Evolutionary conservation across 768 basidiomycete species (phyloP), one percentile per base, ranked within the genome.

Genomic region (Auricularia sp.): DNA sequence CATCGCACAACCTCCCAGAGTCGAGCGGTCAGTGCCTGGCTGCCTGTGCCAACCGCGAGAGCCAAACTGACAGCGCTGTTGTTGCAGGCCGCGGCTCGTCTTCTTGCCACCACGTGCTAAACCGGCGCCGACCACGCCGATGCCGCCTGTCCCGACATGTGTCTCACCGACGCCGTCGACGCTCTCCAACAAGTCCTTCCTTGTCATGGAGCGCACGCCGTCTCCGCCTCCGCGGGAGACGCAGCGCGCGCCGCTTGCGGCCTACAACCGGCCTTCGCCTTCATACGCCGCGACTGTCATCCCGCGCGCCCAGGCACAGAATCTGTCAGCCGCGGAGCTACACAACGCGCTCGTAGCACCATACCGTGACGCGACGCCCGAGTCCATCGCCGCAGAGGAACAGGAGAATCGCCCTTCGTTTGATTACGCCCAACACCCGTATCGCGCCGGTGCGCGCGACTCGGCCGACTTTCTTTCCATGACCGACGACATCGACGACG

Each of bases 291-390:
- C 56, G 23, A 29, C 56, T 8, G 23, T 59, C 56, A 14, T 35
- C 23, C 56, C 34, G 56, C 56, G 23, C 56, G 29, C 29, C 4
- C 29, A 23, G 23, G 34, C 23, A 8, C 56, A 23, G 14, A 29
- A 29, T 10, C 56, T 59, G 14, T 59, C 56, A 14, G 56, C 56
- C 1, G 56, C 56, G 7, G 23, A 59, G 23, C 23, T 59, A 23
- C 56, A 59, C 56, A 59, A 59, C 23, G 29, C 56, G 56, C 56
- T 59, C 56, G 56, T 59, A 21, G 56, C 56, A 29, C 56, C 56
- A 18, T 59, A 12, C 47, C 39, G 39, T 7, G 39, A 42, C 0
- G 47, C 47, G 21, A 18, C 47, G 47, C 47, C 47, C 47, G 21
- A 51, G 47, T 21, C 16, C 47, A 18, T 18, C 47, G 39, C 39